A percentile compares a stretch with the other conserved stretches of the same genome.
Evolutionary conservation across 2,329 filamentous ascomycete species (phyloP).

Genomic region (Alternaria sp.): DNA sequence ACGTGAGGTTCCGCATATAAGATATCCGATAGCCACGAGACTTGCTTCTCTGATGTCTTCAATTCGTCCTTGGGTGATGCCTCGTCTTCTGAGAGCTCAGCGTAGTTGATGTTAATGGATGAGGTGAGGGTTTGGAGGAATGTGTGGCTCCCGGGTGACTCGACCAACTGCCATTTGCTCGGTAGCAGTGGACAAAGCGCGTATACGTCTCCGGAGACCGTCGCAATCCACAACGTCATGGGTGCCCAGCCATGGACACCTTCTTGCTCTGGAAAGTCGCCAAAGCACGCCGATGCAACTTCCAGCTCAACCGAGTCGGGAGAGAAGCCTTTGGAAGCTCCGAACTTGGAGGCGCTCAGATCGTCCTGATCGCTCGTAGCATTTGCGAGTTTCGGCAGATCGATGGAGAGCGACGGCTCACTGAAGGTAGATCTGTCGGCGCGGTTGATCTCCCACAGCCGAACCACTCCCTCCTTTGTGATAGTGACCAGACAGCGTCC

Average conservation of each 20-base stretch:
- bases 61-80: conserved; percentile 55
- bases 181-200: conserved; percentile 90
- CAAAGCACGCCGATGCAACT: conserved; percentile 89
- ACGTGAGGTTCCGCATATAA: conserved; percentile 59
- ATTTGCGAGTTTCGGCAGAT: conserved; percentile 87
- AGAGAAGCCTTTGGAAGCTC: conserved; percentile 82
- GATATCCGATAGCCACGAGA: conserved; percentile 64
- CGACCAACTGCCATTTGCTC: conserved; percentile 75
- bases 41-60: conserved; percentile 62
- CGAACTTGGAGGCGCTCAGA: conserved; percentile 76
- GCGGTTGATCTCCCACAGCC: conserved; percentile 89
- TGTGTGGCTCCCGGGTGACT: conserved; percentile 61
- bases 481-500: conserved; percentile 86
- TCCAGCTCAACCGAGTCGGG: conserved; percentile 93
- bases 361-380: conserved; percentile 83
- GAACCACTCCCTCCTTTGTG: conserved; percentile 85
- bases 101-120: conserved; percentile 75
- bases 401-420: conserved; percentile 80
- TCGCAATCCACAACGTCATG: conserved; percentile 98
- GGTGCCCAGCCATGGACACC: conserved; percentile 80
- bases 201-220: conserved; percentile 91
- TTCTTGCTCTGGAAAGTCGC: conserved; percentile 66
- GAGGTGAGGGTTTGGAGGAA: conserved; percentile 84
- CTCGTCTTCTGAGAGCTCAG: conserved; percentile 38
- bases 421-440: conserved; percentile 88